These are phyloP conservation scores for Leucogyrophana mollusca DNA, from an alignment of 768 basidiomycete species.

Conservation along the genomic window DNA sequence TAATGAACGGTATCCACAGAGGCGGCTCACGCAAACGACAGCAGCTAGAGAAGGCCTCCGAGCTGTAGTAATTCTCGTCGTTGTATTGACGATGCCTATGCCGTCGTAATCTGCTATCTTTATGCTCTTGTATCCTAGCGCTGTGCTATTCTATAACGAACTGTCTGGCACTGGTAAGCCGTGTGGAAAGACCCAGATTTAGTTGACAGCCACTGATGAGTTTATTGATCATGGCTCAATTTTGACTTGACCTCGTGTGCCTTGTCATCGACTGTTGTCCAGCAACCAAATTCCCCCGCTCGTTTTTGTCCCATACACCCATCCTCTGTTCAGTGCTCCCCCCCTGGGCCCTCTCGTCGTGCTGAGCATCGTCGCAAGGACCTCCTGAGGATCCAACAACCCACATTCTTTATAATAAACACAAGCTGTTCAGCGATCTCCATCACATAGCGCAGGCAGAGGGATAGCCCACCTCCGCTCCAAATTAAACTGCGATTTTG, in stretches of 20 bases:
- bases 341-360: background rate
- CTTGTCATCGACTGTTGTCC: background rate
- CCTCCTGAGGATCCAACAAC: background rate
- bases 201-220: too few relatives aligned
- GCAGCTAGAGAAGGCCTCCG: slow-evolving; percentile 63
- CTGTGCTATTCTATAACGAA: too few relatives aligned
- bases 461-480: background rate
- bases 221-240: too few relatives aligned
- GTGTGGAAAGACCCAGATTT: too few relatives aligned
- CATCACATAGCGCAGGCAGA: background rate
- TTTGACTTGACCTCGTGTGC: slow-evolving; percentile 1
- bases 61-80: slow-evolving; percentile 28
- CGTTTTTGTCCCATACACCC: slow-evolving; percentile 4
- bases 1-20: slow-evolving; percentile 26
- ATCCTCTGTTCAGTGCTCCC: background rate
- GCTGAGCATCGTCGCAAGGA: slow-evolving; percentile 6
- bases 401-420: slow-evolving; percentile 2
- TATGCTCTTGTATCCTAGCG: too few relatives aligned
- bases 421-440: slow-evolving; percentile 1
- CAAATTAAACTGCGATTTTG: background rate
- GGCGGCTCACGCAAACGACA: slow-evolving; percentile 65
- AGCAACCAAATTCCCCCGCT: background rate
- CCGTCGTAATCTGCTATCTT: too few relatives aligned
- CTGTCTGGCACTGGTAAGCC: too few relatives aligned
- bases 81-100: background rate